These are phyloP conservation scores for Erythrophleum fordii DNA, from an alignment of 306 rosid species.

Conservation along the genomic window DNA sequence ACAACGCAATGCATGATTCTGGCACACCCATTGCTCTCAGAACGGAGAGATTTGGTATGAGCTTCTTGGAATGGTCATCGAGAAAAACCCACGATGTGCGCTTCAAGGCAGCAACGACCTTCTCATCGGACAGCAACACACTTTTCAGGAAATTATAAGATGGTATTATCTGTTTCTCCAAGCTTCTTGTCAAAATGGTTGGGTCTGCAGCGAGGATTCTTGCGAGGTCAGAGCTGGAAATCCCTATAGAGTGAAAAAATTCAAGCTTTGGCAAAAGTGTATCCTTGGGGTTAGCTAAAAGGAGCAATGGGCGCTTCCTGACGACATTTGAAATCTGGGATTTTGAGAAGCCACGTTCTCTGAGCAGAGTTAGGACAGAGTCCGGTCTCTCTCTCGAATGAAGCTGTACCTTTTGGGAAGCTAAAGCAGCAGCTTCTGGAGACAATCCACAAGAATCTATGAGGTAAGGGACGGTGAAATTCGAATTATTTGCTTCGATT, in stretches of 20 bases:
- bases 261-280: conserved; percentile 33
- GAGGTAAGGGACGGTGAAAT: conserved; percentile 35
- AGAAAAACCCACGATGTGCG: conserved; percentile 39
- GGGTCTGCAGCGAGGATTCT: conserved; percentile 35
- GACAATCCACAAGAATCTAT: conserved; percentile 34
- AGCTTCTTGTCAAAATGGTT: conserved; percentile 37
- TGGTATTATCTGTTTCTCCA: conserved; percentile 41
- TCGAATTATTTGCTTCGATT: not conserved
- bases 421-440: conserved; percentile 26
- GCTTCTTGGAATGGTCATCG: conserved; percentile 31
- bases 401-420: conserved; percentile 33
- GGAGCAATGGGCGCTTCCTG: conserved; percentile 38
- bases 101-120: conserved; percentile 34
- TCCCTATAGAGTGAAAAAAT: conserved; percentile 34
- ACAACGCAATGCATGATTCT: conserved; percentile 32
- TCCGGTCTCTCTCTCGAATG: conserved; percentile 28
- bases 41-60: conserved; percentile 33
- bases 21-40: conserved; percentile 29
- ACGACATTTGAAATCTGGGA: conserved; percentile 36
- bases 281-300: conserved; percentile 20
- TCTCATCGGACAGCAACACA: conserved; percentile 25
- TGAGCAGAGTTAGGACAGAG: conserved; percentile 31
- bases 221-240: conserved; percentile 34
- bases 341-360: conserved; percentile 32
- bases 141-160: conserved; percentile 39